These are phyloP conservation scores for Chlamydomonas sphaeroides DNA, from an alignment of 139 green algal species.

Conservation along the genomic window DNA sequence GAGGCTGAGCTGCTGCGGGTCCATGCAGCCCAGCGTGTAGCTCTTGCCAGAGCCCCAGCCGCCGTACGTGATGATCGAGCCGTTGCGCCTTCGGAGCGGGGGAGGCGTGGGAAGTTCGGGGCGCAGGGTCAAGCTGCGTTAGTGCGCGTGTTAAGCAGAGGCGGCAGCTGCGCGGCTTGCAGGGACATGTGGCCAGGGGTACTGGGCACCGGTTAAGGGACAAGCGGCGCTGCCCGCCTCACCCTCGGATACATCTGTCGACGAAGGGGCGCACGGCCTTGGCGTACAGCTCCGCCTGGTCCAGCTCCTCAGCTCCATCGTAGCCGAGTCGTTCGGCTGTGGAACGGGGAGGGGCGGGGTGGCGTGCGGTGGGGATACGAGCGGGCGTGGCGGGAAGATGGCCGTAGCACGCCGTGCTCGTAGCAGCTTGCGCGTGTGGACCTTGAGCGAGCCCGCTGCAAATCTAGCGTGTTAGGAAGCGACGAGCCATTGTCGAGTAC, in stretches of 20 bases:
- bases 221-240: neutral
- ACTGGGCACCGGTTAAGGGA: neutral
- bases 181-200: neutral
- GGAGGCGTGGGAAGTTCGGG: neutral
- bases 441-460: no score
- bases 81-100: neutral
- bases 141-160: neutral
- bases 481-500: no score
- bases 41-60: slow-evolving; percentile 26
- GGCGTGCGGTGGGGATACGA: no score
- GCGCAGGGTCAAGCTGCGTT: neutral
- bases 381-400: no score
- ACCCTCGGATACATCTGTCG: slow-evolving; percentile 15
- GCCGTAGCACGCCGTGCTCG: no score
- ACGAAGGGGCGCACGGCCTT: neutral
- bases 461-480: no score
- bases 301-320: no score
- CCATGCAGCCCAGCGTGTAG: slow-evolving; percentile 17
- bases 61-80: slow-evolving; percentile 20
- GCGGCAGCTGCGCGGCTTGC: no score
- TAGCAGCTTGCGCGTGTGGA: no score
- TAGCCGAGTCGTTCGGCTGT: no score
- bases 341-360: neutral
- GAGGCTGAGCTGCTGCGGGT: slow-evolving; percentile 6
- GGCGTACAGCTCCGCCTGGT: slow-evolving; percentile 4